Conservation (phyloP, 768 basidiomycete species). For the Postia placenta region DNA sequence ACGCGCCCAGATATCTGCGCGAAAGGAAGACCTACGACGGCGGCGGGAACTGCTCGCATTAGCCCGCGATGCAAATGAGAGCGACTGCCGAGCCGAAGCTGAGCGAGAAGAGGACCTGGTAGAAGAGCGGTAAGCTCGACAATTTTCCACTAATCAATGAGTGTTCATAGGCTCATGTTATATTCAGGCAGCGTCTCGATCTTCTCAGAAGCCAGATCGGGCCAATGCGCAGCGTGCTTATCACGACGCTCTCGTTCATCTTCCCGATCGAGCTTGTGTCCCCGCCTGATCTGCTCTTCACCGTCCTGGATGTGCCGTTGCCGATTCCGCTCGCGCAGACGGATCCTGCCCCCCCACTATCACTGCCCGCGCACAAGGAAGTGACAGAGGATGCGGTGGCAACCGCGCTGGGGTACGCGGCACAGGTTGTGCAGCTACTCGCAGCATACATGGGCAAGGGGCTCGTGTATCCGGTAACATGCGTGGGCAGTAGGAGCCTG, state of each 20-base stretch:
- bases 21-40: slow-evolving; percentile 36
- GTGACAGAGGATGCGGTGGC: slow-evolving; percentile 85
- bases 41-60: slow-evolving; percentile 41
- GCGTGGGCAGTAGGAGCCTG: slow-evolving; percentile 83
- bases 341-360: slow-evolving; percentile 81
- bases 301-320: slow-evolving; percentile 82
- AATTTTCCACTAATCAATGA: too few relatives aligned
- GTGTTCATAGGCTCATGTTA: slow-evolving; percentile 6
- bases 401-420: slow-evolving; percentile 86
- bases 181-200: slow-evolving; percentile 39
- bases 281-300: slow-evolving; percentile 81
- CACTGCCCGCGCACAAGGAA: slow-evolving; percentile 54
- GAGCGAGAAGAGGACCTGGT: slow-evolving; percentile 28
- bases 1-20: slow-evolving; percentile 34
- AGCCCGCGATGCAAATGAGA: slow-evolving; percentile 35
- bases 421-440: slow-evolving; percentile 79
- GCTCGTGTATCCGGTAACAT: slow-evolving; percentile 86
- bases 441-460: slow-evolving; percentile 71
- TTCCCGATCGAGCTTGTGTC: slow-evolving; percentile 88
- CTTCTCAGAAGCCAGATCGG: slow-evolving; percentile 44
- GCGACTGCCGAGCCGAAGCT: slow-evolving; percentile 31
- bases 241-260: slow-evolving; percentile 67
- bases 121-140: slow-evolving; percentile 33
- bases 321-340: slow-evolving; percentile 73
- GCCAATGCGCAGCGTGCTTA: slow-evolving; percentile 53